phyloP scores from a whole-genome alignment of 345 rosid genomes.

The Zanthoxylum bungeanum region DNA sequence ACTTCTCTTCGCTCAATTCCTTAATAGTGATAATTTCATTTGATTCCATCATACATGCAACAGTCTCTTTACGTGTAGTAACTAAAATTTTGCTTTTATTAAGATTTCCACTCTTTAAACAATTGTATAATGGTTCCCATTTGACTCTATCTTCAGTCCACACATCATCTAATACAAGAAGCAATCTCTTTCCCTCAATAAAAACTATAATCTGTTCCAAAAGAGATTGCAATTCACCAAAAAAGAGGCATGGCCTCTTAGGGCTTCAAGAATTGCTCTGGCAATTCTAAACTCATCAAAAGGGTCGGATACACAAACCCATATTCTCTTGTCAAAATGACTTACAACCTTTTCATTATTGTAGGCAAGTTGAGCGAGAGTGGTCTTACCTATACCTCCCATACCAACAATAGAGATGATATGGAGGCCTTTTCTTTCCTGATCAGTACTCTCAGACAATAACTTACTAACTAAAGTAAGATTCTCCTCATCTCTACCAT shows the following conservation, averaged over 20 bases:
- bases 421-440: background rate
- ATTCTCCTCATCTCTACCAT: background rate
- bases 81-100: background rate
- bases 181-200: background rate
- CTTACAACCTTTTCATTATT: background rate
- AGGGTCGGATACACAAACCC: background rate
- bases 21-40: background rate
- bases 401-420: background rate
- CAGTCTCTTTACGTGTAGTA: constrained; percentile 10
- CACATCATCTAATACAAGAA: constrained; percentile 16
- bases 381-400: background rate
- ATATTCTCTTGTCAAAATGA: background rate
- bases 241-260: background rate
- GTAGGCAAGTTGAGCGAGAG: background rate
- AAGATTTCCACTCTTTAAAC: background rate
- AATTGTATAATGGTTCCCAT: background rate
- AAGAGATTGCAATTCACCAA: background rate
- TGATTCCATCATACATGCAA: background rate
- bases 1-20: background rate
- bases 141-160: background rate
- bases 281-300: constrained; percentile 2
- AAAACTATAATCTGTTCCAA: background rate
- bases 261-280: constrained; percentile 15
- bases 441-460: background rate
- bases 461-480: background rate